Conservation (phyloP, 306 rosid genomes). For the Styphnolobium japonicum region DNA sequence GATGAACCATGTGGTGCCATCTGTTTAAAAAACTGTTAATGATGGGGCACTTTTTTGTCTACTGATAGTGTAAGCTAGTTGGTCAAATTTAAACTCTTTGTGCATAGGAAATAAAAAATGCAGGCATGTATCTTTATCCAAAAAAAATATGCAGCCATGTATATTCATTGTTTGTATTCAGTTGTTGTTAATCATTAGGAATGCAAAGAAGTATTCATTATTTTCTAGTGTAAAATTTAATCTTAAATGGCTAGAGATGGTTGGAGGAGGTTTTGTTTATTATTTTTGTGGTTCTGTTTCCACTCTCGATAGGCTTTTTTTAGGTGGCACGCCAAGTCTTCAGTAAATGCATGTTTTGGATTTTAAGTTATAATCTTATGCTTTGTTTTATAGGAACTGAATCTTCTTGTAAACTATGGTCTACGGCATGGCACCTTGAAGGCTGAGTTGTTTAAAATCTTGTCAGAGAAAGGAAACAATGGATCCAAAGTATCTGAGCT, state of each 20-base stretch:
- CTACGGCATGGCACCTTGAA: slow-evolving; percentile 78
- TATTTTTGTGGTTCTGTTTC: slow-evolving; percentile 19
- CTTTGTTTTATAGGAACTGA: slow-evolving; percentile 58
- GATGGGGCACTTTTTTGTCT: neutral
- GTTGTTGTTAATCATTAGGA: neutral
- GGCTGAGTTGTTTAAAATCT: slow-evolving; percentile 69
- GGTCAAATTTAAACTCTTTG: too few species aligned
- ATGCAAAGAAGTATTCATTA: neutral
- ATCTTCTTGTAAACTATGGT: slow-evolving; percentile 67
- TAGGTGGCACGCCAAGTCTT: neutral
- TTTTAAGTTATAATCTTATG: slow-evolving; percentile 17
- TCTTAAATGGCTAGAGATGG: neutral
- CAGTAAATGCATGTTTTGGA: neutral
- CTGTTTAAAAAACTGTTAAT: slow-evolving; percentile 1
- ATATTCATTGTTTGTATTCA: neutral
- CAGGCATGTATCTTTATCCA: neutral
- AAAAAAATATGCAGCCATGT: neutral
- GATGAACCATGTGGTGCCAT: neutral
- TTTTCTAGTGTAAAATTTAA: neutral
- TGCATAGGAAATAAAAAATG: neutral
- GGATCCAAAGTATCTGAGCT: slow-evolving; percentile 81
- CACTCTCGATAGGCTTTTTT: neutral
- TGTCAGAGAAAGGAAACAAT: slow-evolving; percentile 70
- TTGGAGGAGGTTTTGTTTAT: neutral
- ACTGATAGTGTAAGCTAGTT: neutral